These are phyloP conservation scores for Aspergillus tanneri DNA, from an alignment of 2,329 filamentous ascomycete species.

Conservation along the genomic window DNA sequence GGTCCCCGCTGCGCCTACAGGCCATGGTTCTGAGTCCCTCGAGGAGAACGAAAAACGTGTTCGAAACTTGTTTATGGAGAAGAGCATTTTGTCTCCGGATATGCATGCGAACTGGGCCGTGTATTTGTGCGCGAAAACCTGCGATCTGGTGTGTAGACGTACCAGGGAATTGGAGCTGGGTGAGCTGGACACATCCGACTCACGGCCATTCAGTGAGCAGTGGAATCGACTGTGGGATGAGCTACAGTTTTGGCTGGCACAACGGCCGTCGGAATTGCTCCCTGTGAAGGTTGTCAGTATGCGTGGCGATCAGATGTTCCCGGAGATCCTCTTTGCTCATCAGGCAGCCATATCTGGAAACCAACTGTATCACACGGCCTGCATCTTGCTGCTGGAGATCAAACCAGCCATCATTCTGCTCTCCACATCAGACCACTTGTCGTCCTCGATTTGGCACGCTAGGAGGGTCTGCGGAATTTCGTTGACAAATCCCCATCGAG, in stretches of 20 bases:
- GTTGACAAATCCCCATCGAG: constrained; percentile 54
- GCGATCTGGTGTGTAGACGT: constrained; percentile 50
- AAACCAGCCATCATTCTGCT: constrained; percentile 35
- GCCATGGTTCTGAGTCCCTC: constrained; percentile 27
- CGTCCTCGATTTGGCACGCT: constrained; percentile 55
- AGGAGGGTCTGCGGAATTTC: constrained; percentile 56
- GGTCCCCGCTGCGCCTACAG: constrained; percentile 37
- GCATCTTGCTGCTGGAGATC: constrained; percentile 51
- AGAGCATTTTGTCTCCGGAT: constrained; percentile 40
- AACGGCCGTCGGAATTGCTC: constrained; percentile 48
- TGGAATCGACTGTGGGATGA: constrained; percentile 53
- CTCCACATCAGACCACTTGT: constrained; percentile 20
- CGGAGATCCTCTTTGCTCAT: constrained; percentile 53
- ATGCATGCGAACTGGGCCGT: constrained; percentile 61
- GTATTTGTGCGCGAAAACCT: constrained; percentile 54
- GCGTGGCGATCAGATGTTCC: constrained; percentile 43
- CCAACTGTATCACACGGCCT: constrained; percentile 56
- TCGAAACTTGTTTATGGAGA: constrained; percentile 22
- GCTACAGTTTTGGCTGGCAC: constrained; percentile 49
- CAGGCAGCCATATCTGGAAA: constrained; percentile 57
- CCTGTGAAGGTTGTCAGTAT: constrained; percentile 47
- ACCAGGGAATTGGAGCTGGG: constrained; percentile 50
- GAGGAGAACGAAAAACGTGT: constrained; percentile 22
- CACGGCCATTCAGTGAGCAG: constrained; percentile 40
- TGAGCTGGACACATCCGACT: constrained; percentile 42